Evolutionary conservation across 805 yeast genomes (phyloP).

Genomic region (Torulaspora maleeae): DNA sequence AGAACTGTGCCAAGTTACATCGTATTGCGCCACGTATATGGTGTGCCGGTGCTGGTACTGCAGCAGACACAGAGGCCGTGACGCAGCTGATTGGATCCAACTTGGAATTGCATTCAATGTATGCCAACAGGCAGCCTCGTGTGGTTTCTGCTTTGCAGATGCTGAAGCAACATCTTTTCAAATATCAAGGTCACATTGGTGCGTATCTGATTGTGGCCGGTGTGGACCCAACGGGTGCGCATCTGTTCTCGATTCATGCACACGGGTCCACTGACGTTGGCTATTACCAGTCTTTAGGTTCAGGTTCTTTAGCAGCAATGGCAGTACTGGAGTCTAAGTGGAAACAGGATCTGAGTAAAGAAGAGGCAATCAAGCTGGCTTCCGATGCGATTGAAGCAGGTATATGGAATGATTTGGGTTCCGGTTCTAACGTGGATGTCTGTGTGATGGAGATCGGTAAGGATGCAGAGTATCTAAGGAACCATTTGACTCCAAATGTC

Average conservation of each 20-base stretch:
- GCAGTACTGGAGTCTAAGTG: slow-evolving; percentile 90
- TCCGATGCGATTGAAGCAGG: slow-evolving; percentile 95
- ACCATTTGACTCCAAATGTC: slow-evolving; percentile 85
- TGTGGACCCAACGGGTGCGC: slow-evolving; percentile 93
- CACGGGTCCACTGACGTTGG: slow-evolving; percentile 98
- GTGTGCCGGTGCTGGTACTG: slow-evolving; percentile 99
- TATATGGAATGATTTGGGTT: slow-evolving; percentile 98
- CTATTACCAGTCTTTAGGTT: slow-evolving; percentile 85
- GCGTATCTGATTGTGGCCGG: slow-evolving; percentile 99
- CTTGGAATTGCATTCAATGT: slow-evolving; percentile 82
- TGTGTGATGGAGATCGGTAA: slow-evolving; percentile 95
- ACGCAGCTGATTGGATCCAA: slow-evolving; percentile 90
- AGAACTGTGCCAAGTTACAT: slow-evolving; percentile 94
- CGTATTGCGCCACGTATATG: slow-evolving; percentile 85
- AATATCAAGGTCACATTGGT: slow-evolving; percentile 95
- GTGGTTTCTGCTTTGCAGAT: slow-evolving; percentile 90
- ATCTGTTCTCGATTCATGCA: slow-evolving; percentile 88
- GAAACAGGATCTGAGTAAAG: slow-evolving; percentile 71
- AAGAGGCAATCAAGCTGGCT: slow-evolving; percentile 88
- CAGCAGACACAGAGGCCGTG: slow-evolving; percentile 98
- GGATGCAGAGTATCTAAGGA: slow-evolving; percentile 80
- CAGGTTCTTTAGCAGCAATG: slow-evolving; percentile 98
- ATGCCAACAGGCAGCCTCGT: slow-evolving; percentile 81
- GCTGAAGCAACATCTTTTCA: slow-evolving; percentile 92
- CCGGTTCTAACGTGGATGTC: slow-evolving; percentile 96